Conservation (phyloP, 148 eudicot species). For the Chenopodium formosanum region DNA sequence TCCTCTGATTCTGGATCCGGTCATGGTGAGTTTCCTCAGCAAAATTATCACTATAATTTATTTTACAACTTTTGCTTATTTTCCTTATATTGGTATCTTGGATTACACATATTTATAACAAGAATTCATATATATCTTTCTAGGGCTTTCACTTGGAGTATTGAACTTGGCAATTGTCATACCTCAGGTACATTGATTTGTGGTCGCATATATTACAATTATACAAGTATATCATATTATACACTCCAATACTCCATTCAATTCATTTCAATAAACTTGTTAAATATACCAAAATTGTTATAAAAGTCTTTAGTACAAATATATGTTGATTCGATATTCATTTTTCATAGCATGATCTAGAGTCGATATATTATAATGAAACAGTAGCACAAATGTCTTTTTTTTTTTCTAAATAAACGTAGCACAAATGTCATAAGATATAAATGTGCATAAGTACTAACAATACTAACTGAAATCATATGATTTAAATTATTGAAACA, state of each 20-base stretch:
- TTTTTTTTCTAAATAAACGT: too few relatives aligned
- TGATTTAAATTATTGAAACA: constrained; percentile 13
- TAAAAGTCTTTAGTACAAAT: not conserved
- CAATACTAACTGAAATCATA: not conserved
- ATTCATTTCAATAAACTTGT: not conserved
- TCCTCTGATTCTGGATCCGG: constrained; percentile 66
- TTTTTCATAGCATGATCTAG: not conserved
- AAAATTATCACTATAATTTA: not conserved
- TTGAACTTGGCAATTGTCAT: constrained; percentile 77
- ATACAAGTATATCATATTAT: too few relatives aligned
- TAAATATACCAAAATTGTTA: not conserved
- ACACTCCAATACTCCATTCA: not conserved
- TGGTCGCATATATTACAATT: not conserved
- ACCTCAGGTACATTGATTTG: constrained; percentile 56
- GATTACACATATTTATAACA: too few relatives aligned
- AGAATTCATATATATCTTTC: not conserved
- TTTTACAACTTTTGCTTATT: not conserved
- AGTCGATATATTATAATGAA: not conserved
- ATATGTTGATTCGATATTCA: not conserved
- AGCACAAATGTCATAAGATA: too few relatives aligned
- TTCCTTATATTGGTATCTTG: not conserved
- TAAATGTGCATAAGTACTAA: too few relatives aligned
- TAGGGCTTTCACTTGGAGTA: constrained; percentile 76
- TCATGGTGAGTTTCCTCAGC: constrained; percentile 49
- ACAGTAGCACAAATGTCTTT: not conserved